Conservation (phyloP, 495 filamentous ascomycete species). For the Talaromyces nanjingensis region DNA sequence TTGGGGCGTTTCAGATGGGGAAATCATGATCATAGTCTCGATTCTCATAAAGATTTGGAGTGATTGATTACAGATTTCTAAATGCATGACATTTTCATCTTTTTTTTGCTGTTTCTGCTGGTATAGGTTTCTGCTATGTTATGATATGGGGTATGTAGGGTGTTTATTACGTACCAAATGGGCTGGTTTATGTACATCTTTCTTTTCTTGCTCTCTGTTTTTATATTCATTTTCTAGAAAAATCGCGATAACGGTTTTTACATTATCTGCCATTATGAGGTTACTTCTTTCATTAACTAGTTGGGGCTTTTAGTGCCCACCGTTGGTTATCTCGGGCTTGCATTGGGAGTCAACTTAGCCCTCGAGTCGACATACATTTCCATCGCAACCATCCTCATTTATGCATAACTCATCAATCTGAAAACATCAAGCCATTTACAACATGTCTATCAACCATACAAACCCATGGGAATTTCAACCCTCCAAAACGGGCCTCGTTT, state of each 20-base stretch:
- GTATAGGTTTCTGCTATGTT: neutral
- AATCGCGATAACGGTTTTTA: neutral
- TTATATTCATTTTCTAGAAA: neutral
- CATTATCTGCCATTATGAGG: neutral
- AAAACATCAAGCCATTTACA: neutral
- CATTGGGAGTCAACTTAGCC: neutral
- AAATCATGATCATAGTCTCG: conserved; percentile 26
- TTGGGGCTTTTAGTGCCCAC: neutral
- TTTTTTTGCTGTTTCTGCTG: neutral
- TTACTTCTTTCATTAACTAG: neutral
- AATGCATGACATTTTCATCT: neutral
- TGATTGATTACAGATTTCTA: conserved; percentile 3
- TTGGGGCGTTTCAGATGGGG: conserved; percentile 35
- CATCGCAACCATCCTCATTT: neutral
- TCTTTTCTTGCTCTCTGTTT: neutral
- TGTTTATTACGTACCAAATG: neutral
- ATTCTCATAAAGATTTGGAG: conserved; percentile 2
- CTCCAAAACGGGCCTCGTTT: neutral
- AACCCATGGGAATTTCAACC: neutral
- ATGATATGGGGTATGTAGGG: neutral
- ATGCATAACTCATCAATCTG: neutral
- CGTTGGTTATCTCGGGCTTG: neutral
- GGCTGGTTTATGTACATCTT: conserved; percentile 1
- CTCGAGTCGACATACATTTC: neutral
- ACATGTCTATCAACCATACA: neutral